Percentiles rank a stretch among this genome's conserved stretches.
phyloP scores from a whole-genome alignment of 2,329 filamentous ascomycete species.

The Septoria petroselini region DNA sequence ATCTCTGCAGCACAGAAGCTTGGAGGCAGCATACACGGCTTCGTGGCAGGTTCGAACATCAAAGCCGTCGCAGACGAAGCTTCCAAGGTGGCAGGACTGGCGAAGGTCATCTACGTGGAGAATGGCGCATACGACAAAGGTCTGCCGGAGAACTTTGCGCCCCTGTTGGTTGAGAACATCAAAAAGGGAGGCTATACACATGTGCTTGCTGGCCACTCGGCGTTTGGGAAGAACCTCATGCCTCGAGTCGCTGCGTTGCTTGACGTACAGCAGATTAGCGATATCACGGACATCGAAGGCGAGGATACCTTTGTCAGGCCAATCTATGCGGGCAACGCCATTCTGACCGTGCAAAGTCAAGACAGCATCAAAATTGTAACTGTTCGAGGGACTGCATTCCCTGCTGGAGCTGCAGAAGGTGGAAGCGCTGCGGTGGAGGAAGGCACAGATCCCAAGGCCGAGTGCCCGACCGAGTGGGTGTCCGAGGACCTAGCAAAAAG shows the following conservation, averaged over 20 bases:
- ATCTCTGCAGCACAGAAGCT: slow-evolving; percentile 27
- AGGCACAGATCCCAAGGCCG: slow-evolving; percentile 76
- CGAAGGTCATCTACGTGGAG: slow-evolving; percentile 86
- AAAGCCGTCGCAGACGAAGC: slow-evolving; percentile 76
- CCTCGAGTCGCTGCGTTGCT: slow-evolving; percentile 87
- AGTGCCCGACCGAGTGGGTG: slow-evolving; percentile 77
- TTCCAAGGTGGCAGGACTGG: slow-evolving; percentile 82
- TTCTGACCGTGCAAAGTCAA: slow-evolving; percentile 87
- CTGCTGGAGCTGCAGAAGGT: slow-evolving; percentile 66
- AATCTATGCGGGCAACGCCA: slow-evolving; percentile 96
- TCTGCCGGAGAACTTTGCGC: slow-evolving; percentile 90
- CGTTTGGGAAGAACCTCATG: slow-evolving; percentile 93
- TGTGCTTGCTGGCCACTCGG: slow-evolving; percentile 83
- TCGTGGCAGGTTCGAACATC: slow-evolving; percentile 77
- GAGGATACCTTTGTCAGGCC: slow-evolving; percentile 95
- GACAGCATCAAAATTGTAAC: slow-evolving; percentile 87
- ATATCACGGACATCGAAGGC: slow-evolving; percentile 80
- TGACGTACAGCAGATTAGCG: slow-evolving; percentile 89
- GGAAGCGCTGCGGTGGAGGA: slow-evolving; percentile 75
- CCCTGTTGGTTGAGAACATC: slow-evolving; percentile 90
- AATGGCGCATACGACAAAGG: slow-evolving; percentile 92
- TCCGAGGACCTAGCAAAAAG: slow-evolving; percentile 91
- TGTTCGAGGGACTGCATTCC: slow-evolving; percentile 88
- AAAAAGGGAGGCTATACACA: slow-evolving; percentile 94
- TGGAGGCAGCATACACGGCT: slow-evolving; percentile 79